Percentiles rank a stretch among this genome's conserved stretches.
Evolutionary conservation across 2,329 filamentous ascomycete genomes (phyloP).

Genomic region (Nannizziopsis barbatae): DNA sequence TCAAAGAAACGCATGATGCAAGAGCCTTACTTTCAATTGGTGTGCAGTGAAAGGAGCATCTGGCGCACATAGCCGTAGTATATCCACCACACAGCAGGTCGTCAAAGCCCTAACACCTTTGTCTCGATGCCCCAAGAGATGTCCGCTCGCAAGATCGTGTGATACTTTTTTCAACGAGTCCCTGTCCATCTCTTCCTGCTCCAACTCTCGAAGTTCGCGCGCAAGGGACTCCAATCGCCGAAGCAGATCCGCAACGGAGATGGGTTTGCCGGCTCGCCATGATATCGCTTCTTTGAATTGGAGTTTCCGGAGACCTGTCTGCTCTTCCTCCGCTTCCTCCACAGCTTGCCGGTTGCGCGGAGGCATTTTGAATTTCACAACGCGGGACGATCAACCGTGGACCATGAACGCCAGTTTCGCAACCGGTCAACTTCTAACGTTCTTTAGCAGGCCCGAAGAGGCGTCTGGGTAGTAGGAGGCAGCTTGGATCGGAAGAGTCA

Average conservation of each 20-base stretch:
- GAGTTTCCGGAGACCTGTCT: slow-evolving; percentile 38
- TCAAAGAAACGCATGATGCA: neutral
- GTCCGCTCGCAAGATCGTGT: slow-evolving; percentile 69
- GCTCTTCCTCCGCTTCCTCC: slow-evolving; percentile 23
- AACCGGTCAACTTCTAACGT: too few species aligned
- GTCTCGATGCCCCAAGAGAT: slow-evolving; percentile 83
- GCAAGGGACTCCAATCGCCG: slow-evolving; percentile 68
- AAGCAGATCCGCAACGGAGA: slow-evolving; percentile 70
- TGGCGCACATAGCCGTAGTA: slow-evolving; percentile 83
- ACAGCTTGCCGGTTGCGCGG: slow-evolving; percentile 33
- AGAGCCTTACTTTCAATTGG: slow-evolving; percentile 65
- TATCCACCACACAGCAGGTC: slow-evolving; percentile 81
- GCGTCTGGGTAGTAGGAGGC: too few species aligned
- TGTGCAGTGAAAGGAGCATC: slow-evolving; percentile 85
- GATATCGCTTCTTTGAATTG: slow-evolving; percentile 76
- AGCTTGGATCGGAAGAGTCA: too few species aligned
- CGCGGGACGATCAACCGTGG: too few species aligned
- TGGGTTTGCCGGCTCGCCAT: slow-evolving; percentile 85
- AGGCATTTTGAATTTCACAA: slow-evolving; percentile 26
- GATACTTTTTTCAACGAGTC: slow-evolving; percentile 76
- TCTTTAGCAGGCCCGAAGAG: too few species aligned
- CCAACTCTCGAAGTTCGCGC: slow-evolving; percentile 71
- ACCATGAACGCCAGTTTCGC: too few species aligned
- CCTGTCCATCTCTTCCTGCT: slow-evolving; percentile 74
- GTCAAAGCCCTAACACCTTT: slow-evolving; percentile 83